Evolutionary conservation across 2,329 filamentous ascomycete genomes (phyloP).

Genomic region (Chalaropsis thielavioides): DNA sequence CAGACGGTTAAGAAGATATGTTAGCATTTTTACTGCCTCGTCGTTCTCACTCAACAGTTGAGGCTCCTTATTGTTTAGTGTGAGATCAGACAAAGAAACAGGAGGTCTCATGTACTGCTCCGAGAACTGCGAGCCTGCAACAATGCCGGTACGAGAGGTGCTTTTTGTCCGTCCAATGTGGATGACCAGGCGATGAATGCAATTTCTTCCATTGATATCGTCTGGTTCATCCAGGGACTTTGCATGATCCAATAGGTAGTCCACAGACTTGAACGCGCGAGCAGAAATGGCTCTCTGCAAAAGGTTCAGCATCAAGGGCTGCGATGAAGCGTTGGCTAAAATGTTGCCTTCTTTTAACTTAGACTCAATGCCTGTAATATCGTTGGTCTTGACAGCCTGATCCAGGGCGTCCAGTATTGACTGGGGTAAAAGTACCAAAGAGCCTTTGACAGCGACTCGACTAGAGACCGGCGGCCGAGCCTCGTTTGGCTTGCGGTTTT

Average conservation of each 20-base stretch:
- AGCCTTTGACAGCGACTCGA: constrained; percentile 59
- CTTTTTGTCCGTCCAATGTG: constrained; percentile 68
- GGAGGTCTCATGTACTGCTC: constrained; percentile 59
- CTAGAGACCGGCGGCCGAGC: constrained; percentile 61
- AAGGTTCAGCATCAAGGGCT: constrained; percentile 62
- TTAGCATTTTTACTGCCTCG: constrained; percentile 55
- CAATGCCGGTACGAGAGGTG: constrained; percentile 18
- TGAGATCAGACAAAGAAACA: constrained; percentile 24
- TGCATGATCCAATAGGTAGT: constrained; percentile 53
- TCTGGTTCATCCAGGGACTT: constrained; percentile 68
- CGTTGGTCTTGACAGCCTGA: constrained; percentile 54
- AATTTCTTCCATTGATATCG: constrained; percentile 88
- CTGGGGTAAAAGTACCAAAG: constrained; percentile 51
- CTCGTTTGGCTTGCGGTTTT: constrained; percentile 51
- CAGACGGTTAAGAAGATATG: constrained; percentile 52
- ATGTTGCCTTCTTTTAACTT: constrained; percentile 22
- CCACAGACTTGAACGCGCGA: constrained; percentile 53
- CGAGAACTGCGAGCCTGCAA: constrained; percentile 15
- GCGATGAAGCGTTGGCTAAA: constrained; percentile 39
- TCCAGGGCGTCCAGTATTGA: constrained; percentile 58
- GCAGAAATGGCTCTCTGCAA: constrained; percentile 63
- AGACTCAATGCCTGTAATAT: constrained; percentile 30
- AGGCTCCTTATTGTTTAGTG: constrained; percentile 51
- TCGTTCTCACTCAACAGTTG: constrained; percentile 54
- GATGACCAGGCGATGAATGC: constrained; percentile 82